phyloP scores from a whole-genome alignment of 352 stramenopile genomes.

The Blastocystis sp. region DNA sequence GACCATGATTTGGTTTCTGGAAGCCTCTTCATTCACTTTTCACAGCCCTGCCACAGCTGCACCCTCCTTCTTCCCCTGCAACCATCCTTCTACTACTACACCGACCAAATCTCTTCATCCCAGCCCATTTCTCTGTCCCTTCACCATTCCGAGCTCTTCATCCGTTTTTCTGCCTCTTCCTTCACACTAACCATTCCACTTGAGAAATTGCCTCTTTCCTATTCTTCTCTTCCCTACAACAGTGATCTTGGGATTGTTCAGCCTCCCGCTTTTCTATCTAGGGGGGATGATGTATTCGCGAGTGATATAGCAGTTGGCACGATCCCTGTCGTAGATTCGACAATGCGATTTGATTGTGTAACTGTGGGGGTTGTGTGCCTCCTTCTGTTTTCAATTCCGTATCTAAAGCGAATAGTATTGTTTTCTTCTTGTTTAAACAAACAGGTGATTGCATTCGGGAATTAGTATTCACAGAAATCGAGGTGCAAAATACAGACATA shows the following conservation, averaged over 20 bases:
- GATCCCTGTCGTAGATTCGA: slow-evolving; percentile 13
- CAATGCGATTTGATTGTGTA: slow-evolving; percentile 59
- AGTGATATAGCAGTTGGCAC: not conserved
- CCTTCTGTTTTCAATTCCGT: slow-evolving; percentile 32
- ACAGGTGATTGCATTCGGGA: not conserved
- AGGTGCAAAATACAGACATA: too few relatives aligned
- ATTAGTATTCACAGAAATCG: too few relatives aligned
- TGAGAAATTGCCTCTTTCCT: not conserved
- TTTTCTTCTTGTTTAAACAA: slow-evolving; percentile 15
- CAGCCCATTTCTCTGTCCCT: too few relatives aligned
- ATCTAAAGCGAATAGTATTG: not conserved
- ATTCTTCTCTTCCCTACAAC: not conserved
- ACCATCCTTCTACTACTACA: too few relatives aligned
- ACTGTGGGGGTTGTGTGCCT: slow-evolving; percentile 10
- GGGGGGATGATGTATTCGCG: not conserved
- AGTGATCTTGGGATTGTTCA: not conserved
- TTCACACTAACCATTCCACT: not conserved
- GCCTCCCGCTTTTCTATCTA: not conserved
- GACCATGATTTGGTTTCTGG: not conserved
- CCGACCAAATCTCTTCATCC: too few relatives aligned
- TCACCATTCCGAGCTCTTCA: too few relatives aligned
- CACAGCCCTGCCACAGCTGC: not conserved
- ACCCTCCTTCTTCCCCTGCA: not conserved
- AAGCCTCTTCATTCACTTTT: not conserved
- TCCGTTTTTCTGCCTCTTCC: not conserved